Evolutionary conservation across 2,329 filamentous ascomycete genomes (phyloP).

Genomic region (Aspergillus hortae): DNA sequence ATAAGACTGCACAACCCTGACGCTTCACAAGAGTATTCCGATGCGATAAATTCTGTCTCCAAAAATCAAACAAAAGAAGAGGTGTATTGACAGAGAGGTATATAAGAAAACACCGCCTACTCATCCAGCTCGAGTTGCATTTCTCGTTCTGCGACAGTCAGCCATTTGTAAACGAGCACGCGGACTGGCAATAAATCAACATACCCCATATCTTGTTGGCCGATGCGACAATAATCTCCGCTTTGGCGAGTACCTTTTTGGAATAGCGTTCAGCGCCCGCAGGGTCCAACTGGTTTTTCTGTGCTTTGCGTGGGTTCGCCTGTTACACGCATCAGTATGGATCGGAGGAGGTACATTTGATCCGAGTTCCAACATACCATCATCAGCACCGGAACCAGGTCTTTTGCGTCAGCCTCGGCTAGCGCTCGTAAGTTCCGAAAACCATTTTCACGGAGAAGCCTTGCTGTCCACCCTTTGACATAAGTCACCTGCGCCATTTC

Average conservation of each 20-base stretch:
- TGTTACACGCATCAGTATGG: constrained; percentile 24
- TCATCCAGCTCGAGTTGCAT: constrained; percentile 19
- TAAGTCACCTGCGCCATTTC: constrained; percentile 69
- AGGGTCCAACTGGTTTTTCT: constrained; percentile 49
- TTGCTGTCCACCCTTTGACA: constrained; percentile 72
- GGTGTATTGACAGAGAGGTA: too few relatives aligned
- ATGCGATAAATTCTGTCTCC: too few relatives aligned
- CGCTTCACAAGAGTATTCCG: too few relatives aligned
- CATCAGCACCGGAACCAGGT: constrained; percentile 68
- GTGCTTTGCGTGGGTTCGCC: constrained; percentile 63
- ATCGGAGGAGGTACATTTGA: not conserved
- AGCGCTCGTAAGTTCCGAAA: constrained; percentile 65
- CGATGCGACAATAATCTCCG: constrained; percentile 64
- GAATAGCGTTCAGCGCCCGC: constrained; percentile 58
- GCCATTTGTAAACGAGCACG: not conserved
- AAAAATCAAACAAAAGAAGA: too few relatives aligned
- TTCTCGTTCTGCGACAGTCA: constrained; percentile 28
- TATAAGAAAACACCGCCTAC: not conserved
- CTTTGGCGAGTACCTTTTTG: constrained; percentile 64
- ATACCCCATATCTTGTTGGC: constrained; percentile 65
- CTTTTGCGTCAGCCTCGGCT: constrained; percentile 65
- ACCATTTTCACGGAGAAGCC: constrained; percentile 72
- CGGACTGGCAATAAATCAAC: constrained; percentile 4
- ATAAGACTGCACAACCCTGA: too few relatives aligned
- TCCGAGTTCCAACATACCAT: constrained; percentile 48